These are phyloP conservation scores for Melampsora larici-populina DNA, from an alignment of 1,284 basidiomycete species.

Conservation along the genomic window DNA sequence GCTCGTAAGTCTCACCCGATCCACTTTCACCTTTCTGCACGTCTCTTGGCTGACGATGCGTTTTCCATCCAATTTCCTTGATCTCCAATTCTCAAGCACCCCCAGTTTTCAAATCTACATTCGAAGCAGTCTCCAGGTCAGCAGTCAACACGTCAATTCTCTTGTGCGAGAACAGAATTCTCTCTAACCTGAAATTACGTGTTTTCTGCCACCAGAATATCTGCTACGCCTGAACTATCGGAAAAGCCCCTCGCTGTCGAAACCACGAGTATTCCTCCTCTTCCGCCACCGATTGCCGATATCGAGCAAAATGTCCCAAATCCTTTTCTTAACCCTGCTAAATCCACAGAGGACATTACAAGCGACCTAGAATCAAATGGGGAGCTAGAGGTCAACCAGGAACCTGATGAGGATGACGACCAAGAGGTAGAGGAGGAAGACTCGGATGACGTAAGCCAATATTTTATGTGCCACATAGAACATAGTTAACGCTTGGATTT, in stretches of 20 bases:
- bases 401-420: slow-evolving; percentile 11
- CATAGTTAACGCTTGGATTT: not conserved
- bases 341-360: not conserved
- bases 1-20: not conserved
- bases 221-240: not conserved
- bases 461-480: not conserved
- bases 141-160: not conserved
- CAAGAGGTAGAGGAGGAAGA: slow-evolving; percentile 32
- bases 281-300: not conserved
- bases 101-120: not conserved
- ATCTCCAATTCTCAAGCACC: not conserved
- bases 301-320: not conserved
- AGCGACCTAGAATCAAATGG: not conserved
- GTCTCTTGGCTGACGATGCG: not conserved
- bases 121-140: not conserved
- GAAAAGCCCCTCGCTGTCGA: not conserved
- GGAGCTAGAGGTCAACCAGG: not conserved
- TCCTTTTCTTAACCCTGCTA: not conserved
- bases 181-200: not conserved
- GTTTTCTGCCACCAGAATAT: not conserved
- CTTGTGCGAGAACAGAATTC: not conserved
- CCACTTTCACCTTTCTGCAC: not conserved
- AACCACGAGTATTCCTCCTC: slow-evolving; percentile 1
- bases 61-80: not conserved
- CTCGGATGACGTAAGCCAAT: slow-evolving; percentile 23